These are phyloP conservation scores for Fusarium tupiense DNA, from an alignment of 2,329 filamentous ascomycete genomes.

Conservation along the genomic window DNA sequence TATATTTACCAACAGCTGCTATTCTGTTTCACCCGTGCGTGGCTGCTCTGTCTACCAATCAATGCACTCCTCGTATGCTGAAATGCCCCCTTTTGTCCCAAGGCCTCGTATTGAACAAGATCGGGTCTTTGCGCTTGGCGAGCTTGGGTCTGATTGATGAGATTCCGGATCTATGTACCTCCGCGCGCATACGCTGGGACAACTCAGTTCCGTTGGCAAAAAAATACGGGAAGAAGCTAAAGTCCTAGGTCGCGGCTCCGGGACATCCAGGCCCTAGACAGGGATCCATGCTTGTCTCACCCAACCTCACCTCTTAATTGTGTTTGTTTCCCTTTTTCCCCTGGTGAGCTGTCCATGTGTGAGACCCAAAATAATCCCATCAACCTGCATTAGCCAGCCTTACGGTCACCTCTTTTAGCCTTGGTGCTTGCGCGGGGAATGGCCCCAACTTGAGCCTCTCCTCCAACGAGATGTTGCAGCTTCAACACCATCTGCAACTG, in stretches of 20 bases:
- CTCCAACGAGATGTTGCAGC: constrained; percentile 27
- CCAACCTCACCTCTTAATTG: neutral
- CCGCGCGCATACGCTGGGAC: neutral
- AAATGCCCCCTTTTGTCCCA: neutral
- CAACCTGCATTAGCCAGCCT: constrained; percentile 36
- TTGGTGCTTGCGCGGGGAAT: neutral
- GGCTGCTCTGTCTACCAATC: constrained; percentile 25
- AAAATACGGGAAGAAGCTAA: neutral
- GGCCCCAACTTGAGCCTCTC: constrained; percentile 19
- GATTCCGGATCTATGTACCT: constrained; percentile 1
- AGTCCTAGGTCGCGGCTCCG: neutral
- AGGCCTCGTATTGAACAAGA: constrained; percentile 16
- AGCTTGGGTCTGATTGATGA: neutral
- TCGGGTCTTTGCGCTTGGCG: neutral
- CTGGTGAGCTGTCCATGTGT: neutral
- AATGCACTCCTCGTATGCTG: constrained; percentile 23
- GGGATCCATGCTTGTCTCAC: constrained; percentile 19
- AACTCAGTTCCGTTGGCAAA: neutral
- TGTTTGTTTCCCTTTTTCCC: neutral
- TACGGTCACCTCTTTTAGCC: neutral
- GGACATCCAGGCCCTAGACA: neutral
- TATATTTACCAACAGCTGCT: constrained; percentile 10
- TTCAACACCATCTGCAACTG: constrained; percentile 7
- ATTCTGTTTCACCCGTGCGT: constrained; percentile 22
- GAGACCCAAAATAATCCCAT: neutral